Percentiles rank a stretch among this genome's conserved stretches.
Conservation (phyloP, 768 basidiomycete species). For the Jaapia argillacea region DNA sequence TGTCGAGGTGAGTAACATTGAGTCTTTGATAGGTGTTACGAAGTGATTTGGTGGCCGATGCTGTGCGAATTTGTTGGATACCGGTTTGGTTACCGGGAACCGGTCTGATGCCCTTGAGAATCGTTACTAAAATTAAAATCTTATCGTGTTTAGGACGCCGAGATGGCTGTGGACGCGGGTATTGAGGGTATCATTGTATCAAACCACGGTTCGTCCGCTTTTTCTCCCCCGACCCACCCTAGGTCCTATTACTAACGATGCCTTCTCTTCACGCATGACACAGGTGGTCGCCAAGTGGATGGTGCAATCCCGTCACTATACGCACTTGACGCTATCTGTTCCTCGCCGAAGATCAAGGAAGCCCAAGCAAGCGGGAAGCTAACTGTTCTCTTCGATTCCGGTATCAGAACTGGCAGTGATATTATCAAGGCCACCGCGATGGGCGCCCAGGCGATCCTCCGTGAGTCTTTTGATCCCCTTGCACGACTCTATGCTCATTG, state of each 20-base stretch:
- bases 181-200: slow-evolving; percentile 72
- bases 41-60: no score
- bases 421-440: slow-evolving; percentile 79
- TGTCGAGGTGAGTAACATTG: slow-evolving; percentile 33
- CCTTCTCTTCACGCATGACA: not conserved
- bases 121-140: no score
- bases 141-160: slow-evolving; percentile 60
- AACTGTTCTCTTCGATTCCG: slow-evolving; percentile 69
- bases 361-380: slow-evolving; percentile 53
- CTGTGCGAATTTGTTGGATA: no score
- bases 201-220: slow-evolving; percentile 51
- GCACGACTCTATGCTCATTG: not conserved
- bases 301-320: slow-evolving; percentile 67
- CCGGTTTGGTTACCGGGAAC: no score
- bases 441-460: slow-evolving; percentile 73
- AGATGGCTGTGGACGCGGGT: slow-evolving; percentile 52
- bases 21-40: not conserved
- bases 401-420: slow-evolving; percentile 77
- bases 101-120: no score
- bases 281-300: slow-evolving; percentile 70
- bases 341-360: slow-evolving; percentile 43
- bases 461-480: slow-evolving; percentile 29
- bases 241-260: no score
- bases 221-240: no score
- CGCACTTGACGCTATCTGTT: slow-evolving; percentile 59